Conservation (phyloP, 192 early-diverging fungal genomes). For the Coemansia sp. region DNA sequence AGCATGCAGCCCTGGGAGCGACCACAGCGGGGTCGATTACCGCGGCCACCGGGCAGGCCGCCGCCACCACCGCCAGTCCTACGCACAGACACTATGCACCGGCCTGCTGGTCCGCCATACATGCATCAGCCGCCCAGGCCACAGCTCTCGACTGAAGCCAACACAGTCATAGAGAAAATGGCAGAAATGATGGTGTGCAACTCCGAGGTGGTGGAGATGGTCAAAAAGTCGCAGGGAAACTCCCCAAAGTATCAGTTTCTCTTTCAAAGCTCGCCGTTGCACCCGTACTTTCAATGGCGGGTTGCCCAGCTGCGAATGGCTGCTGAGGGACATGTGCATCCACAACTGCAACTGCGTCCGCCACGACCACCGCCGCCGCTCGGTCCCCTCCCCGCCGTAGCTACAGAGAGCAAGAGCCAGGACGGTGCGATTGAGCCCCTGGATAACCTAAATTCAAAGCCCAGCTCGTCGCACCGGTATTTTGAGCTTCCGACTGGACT, state of each 20-base stretch:
- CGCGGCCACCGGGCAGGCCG: neutral
- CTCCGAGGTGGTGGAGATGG: conserved; percentile 27
- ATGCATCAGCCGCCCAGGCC: neutral
- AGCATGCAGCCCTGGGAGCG: conserved; percentile 20
- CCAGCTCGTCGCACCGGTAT: conserved; percentile 7
- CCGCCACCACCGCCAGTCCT: conserved; percentile 2
- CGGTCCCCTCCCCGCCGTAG: neutral
- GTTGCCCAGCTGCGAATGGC: conserved; percentile 3
- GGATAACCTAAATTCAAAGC: neutral
- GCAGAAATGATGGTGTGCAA: conserved; percentile 19
- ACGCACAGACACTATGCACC: neutral
- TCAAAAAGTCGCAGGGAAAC: conserved; percentile 10
- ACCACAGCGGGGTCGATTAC: neutral
- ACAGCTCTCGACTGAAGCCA: conserved; percentile 13
- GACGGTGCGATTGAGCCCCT: neutral
- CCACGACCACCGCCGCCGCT: neutral
- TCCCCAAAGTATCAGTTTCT: conserved; percentile 35
- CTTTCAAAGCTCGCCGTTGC: conserved; percentile 14
- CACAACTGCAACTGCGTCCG: too few relatives aligned
- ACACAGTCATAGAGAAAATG: conserved; percentile 27
- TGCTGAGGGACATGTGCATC: too few relatives aligned
- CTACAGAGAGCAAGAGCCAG: neutral
- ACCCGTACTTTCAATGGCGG: conserved; percentile 21
- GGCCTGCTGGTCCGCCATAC: neutral
- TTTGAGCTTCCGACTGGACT: conserved; percentile 29